phyloP scores from a whole-genome alignment of 257 asterid species.

The Solanum tarapatanum region DNA sequence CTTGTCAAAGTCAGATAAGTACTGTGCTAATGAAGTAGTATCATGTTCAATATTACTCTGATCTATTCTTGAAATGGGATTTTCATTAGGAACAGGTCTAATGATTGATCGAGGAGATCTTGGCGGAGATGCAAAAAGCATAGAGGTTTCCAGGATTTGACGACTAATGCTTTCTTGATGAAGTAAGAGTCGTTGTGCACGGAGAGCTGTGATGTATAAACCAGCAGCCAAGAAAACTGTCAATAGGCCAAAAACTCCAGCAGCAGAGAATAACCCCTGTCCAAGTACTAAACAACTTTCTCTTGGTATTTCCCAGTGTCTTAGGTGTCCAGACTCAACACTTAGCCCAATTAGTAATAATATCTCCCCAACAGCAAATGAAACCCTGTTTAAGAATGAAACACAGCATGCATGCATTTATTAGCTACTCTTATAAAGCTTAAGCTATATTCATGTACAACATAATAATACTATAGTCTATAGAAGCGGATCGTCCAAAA shows the following conservation, averaged over 20 bases:
- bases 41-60: slow-evolving; percentile 17
- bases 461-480: neutral
- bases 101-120: slow-evolving; percentile 28
- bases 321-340: slow-evolving; percentile 83
- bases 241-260: slow-evolving; percentile 60
- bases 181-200: slow-evolving; percentile 26
- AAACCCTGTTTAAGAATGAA: slow-evolving; percentile 29
- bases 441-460: neutral
- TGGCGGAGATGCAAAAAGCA: slow-evolving; percentile 58
- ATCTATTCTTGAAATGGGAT: slow-evolving; percentile 15
- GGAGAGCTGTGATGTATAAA: slow-evolving; percentile 49
- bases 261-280: slow-evolving; percentile 65
- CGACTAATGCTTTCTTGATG: slow-evolving; percentile 30
- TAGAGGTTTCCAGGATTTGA: slow-evolving; percentile 37
- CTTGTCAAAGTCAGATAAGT: slow-evolving; percentile 47
- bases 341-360: slow-evolving; percentile 62
- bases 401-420: neutral
- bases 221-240: slow-evolving; percentile 66
- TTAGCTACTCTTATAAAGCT: neutral
- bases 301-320: slow-evolving; percentile 47
- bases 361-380: slow-evolving; percentile 76
- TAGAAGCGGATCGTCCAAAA: neutral
- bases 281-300: slow-evolving; percentile 37
- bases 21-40: slow-evolving; percentile 25
- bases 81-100: slow-evolving; percentile 32